Conservation (phyloP, 306 rosid genomes). For the Fragaria vesca region DNA sequence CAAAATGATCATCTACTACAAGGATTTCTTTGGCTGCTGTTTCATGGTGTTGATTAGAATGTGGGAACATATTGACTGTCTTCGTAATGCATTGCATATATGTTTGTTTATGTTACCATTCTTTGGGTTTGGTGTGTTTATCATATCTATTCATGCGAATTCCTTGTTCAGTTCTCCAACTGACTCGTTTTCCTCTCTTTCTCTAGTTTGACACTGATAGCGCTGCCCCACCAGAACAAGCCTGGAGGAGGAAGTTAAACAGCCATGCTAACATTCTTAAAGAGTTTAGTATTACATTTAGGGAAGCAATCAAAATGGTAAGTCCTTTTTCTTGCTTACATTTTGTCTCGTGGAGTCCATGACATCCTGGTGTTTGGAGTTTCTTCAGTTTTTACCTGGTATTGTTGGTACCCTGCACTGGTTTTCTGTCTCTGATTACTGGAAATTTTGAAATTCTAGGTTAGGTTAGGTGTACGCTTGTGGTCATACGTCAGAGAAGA, state of each 20-base stretch:
- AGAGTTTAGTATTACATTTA: slow-evolving; percentile 89
- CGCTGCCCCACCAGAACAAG: slow-evolving; percentile 96
- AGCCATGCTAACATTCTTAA: slow-evolving; percentile 90
- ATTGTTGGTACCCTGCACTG: neutral
- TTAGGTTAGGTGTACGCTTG: slow-evolving; percentile 83
- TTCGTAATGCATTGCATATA: neutral
- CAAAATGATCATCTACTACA: no score
- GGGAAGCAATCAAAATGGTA: slow-evolving; percentile 94
- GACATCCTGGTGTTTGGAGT: slow-evolving; percentile 9
- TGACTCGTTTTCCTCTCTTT: slow-evolving; percentile 21
- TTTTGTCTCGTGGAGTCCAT: neutral
- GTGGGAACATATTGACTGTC: neutral
- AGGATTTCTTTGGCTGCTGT: no score
- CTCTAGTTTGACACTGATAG: slow-evolving; percentile 87
- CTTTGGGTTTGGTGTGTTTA: neutral
- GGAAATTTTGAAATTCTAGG: slow-evolving; percentile 47
- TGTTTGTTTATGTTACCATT: neutral
- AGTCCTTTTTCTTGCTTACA: slow-evolving; percentile 29
- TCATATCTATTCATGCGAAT: neutral
- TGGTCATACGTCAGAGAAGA: slow-evolving; percentile 99
- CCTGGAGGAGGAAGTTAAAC: slow-evolving; percentile 95
- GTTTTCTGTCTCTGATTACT: slow-evolving; percentile 13
- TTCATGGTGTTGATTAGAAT: no score
- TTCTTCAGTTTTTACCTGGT: neutral
- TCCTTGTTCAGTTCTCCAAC: neutral